Evolutionary conservation across 257 asterid genomes (phyloP), one percentile per base, ranked within the genome.

Genomic region (Leonotis leonurus): DNA sequence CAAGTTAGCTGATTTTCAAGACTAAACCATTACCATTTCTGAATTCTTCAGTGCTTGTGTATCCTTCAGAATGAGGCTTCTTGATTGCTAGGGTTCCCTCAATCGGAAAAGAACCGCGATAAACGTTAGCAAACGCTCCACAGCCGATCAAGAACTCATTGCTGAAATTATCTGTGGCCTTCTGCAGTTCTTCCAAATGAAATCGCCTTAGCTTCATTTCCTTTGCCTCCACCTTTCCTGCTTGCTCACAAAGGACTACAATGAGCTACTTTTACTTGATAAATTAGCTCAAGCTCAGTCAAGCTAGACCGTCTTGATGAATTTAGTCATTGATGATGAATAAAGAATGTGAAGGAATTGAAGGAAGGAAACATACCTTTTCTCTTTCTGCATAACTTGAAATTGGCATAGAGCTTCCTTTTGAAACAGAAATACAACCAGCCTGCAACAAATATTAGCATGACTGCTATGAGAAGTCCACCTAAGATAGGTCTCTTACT

Each of bases 61-160:
- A 78, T 26, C 86, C 61, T 37, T 73, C 77, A 36, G 83, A 67
- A 71, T 74, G 87, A 45, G 82, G 81, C 69, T 76, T 83, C 78
- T 88, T 88, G 70, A 85, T 80, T 32, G 88, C 92, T 35, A 88
- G 64, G 18, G 65, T 71, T 46, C 77, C 87, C 54, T 73, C 77
- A 5, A 4, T 56, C 5, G 65, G 80, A 55, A 88, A 83, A 3
- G 75, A 65, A 22, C 92, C 96, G n/a, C 67, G 25, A 60, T 85
- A 88, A 21, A 88, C 89, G 49, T 85, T 75, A 22, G 89, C 92
- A 72, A 81, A 88, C 10, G 89, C 90, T 22, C 95, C 96, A 24
- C 60, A 65, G 0, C 96, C 96, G 13, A 85, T 72, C 62, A 83
- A 67, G 68, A 75, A 81, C 6, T 62, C 79, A 30, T 54, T 8